A percentile compares a stretch with the other conserved stretches of the same genome.
phyloP scores from a whole-genome alignment of 805 yeast species.

The Kodamaea lidongshanica region DNA sequence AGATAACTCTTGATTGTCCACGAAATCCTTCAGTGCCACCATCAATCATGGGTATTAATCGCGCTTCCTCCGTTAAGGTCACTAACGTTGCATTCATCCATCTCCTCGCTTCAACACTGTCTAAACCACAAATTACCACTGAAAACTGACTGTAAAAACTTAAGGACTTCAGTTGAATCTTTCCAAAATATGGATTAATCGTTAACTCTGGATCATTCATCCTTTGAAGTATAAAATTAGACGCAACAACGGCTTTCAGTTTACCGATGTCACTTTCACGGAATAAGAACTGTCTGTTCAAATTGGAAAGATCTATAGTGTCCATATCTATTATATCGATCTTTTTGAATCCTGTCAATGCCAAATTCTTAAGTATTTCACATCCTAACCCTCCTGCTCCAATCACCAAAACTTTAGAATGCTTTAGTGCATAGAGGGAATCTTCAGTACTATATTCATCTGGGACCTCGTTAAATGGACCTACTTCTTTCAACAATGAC shows the following conservation, averaged over 20 bases:
- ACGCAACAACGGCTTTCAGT: slow-evolving; percentile 63
- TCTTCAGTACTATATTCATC: slow-evolving; percentile 24
- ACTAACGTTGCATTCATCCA: slow-evolving; percentile 76
- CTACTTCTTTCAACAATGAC: slow-evolving; percentile 20
- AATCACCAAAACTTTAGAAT: slow-evolving; percentile 37
- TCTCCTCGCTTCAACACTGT: slow-evolving; percentile 81
- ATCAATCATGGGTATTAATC: slow-evolving; percentile 56
- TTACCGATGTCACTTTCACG: slow-evolving; percentile 55
- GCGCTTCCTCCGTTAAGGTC: slow-evolving; percentile 50
- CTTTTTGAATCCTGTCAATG: slow-evolving; percentile 58
- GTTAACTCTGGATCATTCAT: slow-evolving; percentile 30
- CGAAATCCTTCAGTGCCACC: slow-evolving; percentile 95
- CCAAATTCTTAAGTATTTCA: slow-evolving; percentile 68
- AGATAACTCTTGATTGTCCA: slow-evolving; percentile 83
- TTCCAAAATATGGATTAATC: slow-evolving; percentile 56
- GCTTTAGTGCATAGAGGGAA: slow-evolving; percentile 18
- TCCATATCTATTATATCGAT: slow-evolving; percentile 78
- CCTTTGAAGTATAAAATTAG: slow-evolving; percentile 45
- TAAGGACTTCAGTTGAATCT: slow-evolving; percentile 51
- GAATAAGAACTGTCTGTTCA: slow-evolving; percentile 72
- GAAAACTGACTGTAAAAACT: slow-evolving; percentile 64
- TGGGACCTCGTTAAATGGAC: slow-evolving; percentile 37
- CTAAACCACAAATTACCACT: slow-evolving; percentile 80
- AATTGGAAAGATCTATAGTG: slow-evolving; percentile 68
- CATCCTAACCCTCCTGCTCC: slow-evolving; percentile 88